Evolutionary conservation across 345 rosid species (phyloP), one percentile per base, ranked within the genome.

Genomic region (Populus deltoides): DNA sequence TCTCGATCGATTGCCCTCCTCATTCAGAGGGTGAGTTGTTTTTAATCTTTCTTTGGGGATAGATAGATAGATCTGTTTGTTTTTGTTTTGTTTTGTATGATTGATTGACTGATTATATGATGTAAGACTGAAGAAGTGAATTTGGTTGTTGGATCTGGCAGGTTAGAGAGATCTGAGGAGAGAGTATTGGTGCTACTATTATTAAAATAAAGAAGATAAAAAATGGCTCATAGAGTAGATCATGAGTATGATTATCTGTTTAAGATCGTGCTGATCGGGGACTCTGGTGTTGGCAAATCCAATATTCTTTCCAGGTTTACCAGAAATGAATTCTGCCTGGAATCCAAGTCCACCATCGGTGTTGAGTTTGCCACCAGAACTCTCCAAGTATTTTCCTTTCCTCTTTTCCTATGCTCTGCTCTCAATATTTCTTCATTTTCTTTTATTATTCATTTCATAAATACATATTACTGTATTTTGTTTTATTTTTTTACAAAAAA

Each of bases 281-380:
- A 59, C 63, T 59, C 63, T 59, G 63, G 63, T n/a, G 63, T 59
- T 59, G 63, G 63, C 27, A 59, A 59, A 59, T 59, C 63, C 63
- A 59, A 59, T 59, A 59, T 59, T 59, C 63, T 59, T 59, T 59
- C 63, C 63, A 59, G 27, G 63, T 59, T 59, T 59, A 59, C 63
- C 29, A 59, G 63, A 59, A 59, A 59, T 59, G 63, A 59, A 59
- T 59, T 59, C 63, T 59, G 63, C 63, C 10, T 59, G 63, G 63
- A 59, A 59, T 59, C 63, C 63, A 59, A 59, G 4, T 59, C 63
- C 63, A 59, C 63, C 63, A 59, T 59, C 13, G 63, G 63, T 59
- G 63, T 59, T 59, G 63, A 59, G 63, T 59, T 59, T 59, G 63
- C 63, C 63, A 59, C 63, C 63, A n/a, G 63, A 59, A 59, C 63